These are phyloP conservation scores for Penicillium sp. DNA, from an alignment of 2,329 filamentous ascomycete genomes.

Conservation along the genomic window DNA sequence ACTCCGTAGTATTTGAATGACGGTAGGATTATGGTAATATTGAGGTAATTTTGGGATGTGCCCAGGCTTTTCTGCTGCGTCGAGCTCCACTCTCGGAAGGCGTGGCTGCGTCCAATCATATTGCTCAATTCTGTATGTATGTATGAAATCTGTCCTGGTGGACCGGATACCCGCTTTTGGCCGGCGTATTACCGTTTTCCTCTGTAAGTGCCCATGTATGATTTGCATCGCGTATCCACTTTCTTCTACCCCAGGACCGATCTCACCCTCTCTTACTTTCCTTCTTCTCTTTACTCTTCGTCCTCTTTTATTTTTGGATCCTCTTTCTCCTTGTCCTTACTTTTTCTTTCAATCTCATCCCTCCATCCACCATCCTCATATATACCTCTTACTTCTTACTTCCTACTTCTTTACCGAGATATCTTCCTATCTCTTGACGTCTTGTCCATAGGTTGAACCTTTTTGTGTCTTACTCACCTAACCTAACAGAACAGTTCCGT, in stretches of 20 bases:
- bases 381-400: constrained; percentile 5
- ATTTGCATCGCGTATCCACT: constrained; percentile 16
- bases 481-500: constrained; percentile 35
- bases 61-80: too few species aligned
- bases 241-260: constrained; percentile 23
- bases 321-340: constrained; percentile 17
- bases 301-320: constrained; percentile 17
- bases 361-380: constrained; percentile 12
- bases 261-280: constrained; percentile 16
- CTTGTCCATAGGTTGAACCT: constrained; percentile 38
- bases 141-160: constrained; percentile 17
- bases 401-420: constrained; percentile 7
- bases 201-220: constrained; percentile 26
- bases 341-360: constrained; percentile 17
- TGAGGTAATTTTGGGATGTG: too few species aligned
- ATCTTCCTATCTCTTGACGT: constrained; percentile 10
- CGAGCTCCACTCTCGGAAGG: neutral
- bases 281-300: constrained; percentile 14
- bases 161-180: constrained; percentile 11
- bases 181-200: constrained; percentile 13
- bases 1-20: too few species aligned
- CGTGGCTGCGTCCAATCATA: constrained; percentile 6
- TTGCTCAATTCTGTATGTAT: neutral
- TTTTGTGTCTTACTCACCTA: constrained; percentile 40
- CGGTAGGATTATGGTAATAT: too few species aligned